Conservation (phyloP, 208 protist genomes). For the Crithidia sp. region DNA sequence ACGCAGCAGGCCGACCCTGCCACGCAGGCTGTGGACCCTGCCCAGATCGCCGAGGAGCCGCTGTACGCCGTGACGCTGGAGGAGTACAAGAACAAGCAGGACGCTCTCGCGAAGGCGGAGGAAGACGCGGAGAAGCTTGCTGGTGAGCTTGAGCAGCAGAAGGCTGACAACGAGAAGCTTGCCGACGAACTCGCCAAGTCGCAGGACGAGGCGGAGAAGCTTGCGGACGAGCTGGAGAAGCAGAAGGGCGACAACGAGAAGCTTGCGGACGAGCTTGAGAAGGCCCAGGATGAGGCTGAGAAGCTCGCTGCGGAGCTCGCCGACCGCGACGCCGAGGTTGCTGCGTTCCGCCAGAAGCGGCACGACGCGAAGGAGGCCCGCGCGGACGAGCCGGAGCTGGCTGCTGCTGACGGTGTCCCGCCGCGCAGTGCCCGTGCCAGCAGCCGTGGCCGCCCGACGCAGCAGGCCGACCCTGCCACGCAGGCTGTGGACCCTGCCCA, state of each 20-base stretch:
- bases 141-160: neutral
- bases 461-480: too few species aligned
- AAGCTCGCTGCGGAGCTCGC: neutral
- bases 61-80: neutral
- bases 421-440: too few species aligned
- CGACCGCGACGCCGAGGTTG: too few species aligned
- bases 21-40: neutral
- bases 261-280: too few species aligned
- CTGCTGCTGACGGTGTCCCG: too few species aligned
- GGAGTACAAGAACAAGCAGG: constrained; percentile 18
- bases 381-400: too few species aligned
- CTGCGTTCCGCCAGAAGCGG: too few species aligned
- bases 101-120: constrained; percentile 19
- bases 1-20: neutral
- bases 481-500: too few species aligned
- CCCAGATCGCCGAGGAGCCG: neutral
- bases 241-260: neutral
- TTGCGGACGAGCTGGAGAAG: constrained; percentile 1
- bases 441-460: too few species aligned
- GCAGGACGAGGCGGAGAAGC: neutral
- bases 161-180: constrained; percentile 5
- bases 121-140: constrained; percentile 2
- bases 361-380: too few species aligned
- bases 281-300: too few species aligned
- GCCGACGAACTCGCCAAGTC: constrained; percentile 1